Evolutionary conservation across 2,329 filamentous ascomycete genomes (phyloP).

Genomic region (Didymella pinodella): DNA sequence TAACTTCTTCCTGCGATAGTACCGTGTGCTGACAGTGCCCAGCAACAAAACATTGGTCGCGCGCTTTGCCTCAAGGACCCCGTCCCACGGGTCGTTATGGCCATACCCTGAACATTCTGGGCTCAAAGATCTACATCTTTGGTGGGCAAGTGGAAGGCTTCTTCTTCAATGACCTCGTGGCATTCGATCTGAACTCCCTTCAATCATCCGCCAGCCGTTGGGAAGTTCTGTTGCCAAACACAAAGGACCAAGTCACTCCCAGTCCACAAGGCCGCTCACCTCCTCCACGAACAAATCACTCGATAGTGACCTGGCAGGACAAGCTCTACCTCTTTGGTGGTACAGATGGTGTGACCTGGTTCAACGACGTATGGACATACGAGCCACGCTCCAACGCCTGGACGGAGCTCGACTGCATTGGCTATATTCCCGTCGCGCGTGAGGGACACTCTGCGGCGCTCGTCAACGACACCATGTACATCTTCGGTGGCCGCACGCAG

Average conservation of each 20-base stretch:
- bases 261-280: conserved; percentile 58
- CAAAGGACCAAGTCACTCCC: conserved; percentile 61
- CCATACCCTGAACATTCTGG: conserved; percentile 93
- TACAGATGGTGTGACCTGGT: conserved; percentile 95
- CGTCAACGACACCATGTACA: conserved; percentile 98
- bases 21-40: conserved; percentile 38
- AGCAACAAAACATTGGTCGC: conserved; percentile 98
- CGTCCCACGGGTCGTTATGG: conserved; percentile 92
- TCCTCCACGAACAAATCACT: conserved; percentile 92
- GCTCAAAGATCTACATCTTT: conserved; percentile 97
- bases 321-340: conserved; percentile 97
- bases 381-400: conserved; percentile 84
- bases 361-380: conserved; percentile 98
- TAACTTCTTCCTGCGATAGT: neutral
- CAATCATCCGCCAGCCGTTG: conserved; percentile 91
- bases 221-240: conserved; percentile 88
- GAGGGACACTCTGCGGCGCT: conserved; percentile 94
- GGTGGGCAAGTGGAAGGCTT: conserved; percentile 96
- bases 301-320: conserved; percentile 89
- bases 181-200: conserved; percentile 93
- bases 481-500: conserved; percentile 95
- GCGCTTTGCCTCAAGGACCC: conserved; percentile 85
- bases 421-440: conserved; percentile 91
- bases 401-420: conserved; percentile 92
- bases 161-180: conserved; percentile 97